Conservation (phyloP, 495 filamentous ascomycete species). For the Aspergillus bertholletiae region DNA sequence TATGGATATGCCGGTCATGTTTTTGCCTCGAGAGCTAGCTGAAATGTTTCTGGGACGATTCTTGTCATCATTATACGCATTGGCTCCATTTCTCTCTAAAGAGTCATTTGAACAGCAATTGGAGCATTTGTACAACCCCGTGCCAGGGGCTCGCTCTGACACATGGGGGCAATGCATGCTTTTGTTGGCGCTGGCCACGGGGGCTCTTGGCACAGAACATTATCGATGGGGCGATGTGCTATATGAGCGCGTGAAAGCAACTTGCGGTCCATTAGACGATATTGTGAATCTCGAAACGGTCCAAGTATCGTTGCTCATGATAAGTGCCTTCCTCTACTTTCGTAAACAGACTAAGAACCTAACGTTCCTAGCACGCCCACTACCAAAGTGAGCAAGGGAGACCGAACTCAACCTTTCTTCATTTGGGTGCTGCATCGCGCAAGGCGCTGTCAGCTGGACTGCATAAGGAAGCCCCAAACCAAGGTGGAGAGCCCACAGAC, state of each 20-base stretch:
- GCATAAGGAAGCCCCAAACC: conserved; percentile 36
- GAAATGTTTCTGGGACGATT: conserved; percentile 31
- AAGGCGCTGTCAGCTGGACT: conserved; percentile 42
- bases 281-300: conserved; percentile 41
- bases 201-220: conserved; percentile 31
- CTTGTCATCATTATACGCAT: conserved; percentile 29
- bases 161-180: conserved; percentile 25
- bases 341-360: not conserved
- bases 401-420: conserved; percentile 41
- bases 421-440: conserved; percentile 33
- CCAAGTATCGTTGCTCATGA: conserved; percentile 43
- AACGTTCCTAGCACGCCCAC: conserved; percentile 25
- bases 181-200: conserved; percentile 30
- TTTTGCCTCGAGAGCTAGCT: conserved; percentile 35
- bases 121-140: conserved; percentile 29
- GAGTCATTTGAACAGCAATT: conserved; percentile 25
- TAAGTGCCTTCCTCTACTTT: conserved; percentile 21
- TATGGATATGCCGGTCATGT: conserved; percentile 28
- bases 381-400: conserved; percentile 42
- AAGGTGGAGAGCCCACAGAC: conserved; percentile 21
- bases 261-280: conserved; percentile 30
- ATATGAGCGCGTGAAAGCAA: conserved; percentile 39
- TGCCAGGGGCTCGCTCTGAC: conserved; percentile 18
- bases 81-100: conserved; percentile 31
- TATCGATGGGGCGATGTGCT: conserved; percentile 37